These are phyloP conservation scores for Sugiyamaella grinbergsii DNA, from an alignment of 1,139 yeast genomes.

Conservation along the genomic window DNA sequence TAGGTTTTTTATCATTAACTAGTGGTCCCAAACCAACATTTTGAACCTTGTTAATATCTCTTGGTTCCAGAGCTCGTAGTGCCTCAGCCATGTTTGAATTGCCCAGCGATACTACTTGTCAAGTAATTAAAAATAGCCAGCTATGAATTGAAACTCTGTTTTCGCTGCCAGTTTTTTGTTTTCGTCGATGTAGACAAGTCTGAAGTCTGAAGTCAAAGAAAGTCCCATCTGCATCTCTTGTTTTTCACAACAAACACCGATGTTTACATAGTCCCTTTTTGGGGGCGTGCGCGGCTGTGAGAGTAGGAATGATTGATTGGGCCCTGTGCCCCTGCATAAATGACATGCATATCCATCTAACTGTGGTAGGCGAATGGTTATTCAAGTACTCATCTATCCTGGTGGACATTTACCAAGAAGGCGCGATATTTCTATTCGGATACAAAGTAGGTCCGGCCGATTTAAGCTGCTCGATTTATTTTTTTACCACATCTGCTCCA, in stretches of 20 bases:
- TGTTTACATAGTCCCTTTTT: constrained; percentile 19
- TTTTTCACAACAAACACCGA: constrained; percentile 14
- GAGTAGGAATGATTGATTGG: constrained; percentile 1
- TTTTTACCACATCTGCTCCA: too few species aligned
- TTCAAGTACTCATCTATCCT: constrained; percentile 55
- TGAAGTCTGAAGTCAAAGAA: background rate
- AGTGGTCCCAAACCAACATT: constrained; percentile 1
- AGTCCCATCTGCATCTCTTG: constrained; percentile 2
- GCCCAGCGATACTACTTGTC: background rate
- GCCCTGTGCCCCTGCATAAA: constrained; percentile 23
- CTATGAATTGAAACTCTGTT: too few species aligned
- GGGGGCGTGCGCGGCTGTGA: constrained; percentile 9
- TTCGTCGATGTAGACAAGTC: too few species aligned
- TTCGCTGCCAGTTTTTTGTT: too few species aligned
- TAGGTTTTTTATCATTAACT: background rate
- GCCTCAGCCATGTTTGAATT: constrained; percentile 16
- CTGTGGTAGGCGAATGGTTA: too few species aligned
- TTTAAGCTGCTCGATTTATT: too few species aligned
- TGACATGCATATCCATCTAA: too few species aligned
- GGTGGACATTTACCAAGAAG: constrained; percentile 81
- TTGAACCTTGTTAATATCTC: constrained; percentile 24
- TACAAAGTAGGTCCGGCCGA: too few species aligned
- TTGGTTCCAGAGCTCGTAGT: constrained; percentile 25
- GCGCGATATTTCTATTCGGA: constrained; percentile 62
- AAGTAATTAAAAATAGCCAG: background rate